Base-by-base conservation (phyloP, 768 basidiomycete genomes). In the Boletus vermiculosoides region DNA sequence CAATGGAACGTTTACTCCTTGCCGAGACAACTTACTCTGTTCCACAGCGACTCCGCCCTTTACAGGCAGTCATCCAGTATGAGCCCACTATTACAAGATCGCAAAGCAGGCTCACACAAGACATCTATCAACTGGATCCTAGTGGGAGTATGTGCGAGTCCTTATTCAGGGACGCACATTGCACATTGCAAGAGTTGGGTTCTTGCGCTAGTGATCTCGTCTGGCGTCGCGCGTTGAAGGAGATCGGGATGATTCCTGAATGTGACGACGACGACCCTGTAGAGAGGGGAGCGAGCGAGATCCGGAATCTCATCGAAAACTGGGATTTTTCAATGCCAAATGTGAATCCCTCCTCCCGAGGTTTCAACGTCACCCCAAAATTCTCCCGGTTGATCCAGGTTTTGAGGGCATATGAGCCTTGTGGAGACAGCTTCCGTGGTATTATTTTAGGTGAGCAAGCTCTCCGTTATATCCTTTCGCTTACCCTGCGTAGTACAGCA, bases 351-450 rank as follows among this genome's bases (percentile, higher is more conserved):
- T 76, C 74, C 25, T 87, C 86, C 7, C 71, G 72, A 52, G 77
- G 82, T 6, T 85, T 83, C 65, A 92, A 92, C 63, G 81, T 88
- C 18, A 83, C 85, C 0, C 82, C 82, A 1, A 91, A 92, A 57
- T 83, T 91, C 57, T 62, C 79, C 41, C 80, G 76, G 60, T 67
- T 92, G 25, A 73, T 86, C 3, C 80, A 89, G 46, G 71, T 84
- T 44, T 74, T 92, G 41, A 78, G 78, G 54, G 76, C 80, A 1
- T 86, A 80, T 64, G 75, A 77, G 55, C 71, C 76, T 15, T 77
- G 80, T 46, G 83, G 82, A 6, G 78, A 83, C 50, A 62, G 67
- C 5, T 91, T 92, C 64, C 82, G 87, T 45, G 87, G 83, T 16
- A 76, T 92, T 23, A 69, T 92, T 28, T 78, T 90, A 59, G 88